Evolutionary conservation across 2,329 filamentous ascomycete species (phyloP).

Genomic region (Penicillium sp.): DNA sequence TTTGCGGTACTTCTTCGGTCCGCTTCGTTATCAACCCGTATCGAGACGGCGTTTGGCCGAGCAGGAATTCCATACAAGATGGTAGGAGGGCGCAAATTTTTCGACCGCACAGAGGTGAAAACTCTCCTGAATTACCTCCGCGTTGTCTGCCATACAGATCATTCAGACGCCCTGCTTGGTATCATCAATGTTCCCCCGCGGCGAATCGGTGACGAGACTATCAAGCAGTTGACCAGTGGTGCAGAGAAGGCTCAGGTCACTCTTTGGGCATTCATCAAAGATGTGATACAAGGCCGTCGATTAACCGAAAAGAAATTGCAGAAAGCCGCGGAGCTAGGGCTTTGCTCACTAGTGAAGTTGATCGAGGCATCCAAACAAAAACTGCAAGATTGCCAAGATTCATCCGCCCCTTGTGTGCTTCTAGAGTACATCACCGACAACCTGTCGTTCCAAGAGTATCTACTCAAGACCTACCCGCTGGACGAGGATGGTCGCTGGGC

Average conservation of each 20-base stretch:
- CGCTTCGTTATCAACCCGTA: slow-evolving; percentile 79
- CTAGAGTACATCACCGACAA: slow-evolving; percentile 66
- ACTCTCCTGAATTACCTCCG: slow-evolving; percentile 85
- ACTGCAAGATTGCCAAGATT: slow-evolving; percentile 53
- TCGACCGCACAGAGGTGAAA: slow-evolving; percentile 88
- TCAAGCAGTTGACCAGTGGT: slow-evolving; percentile 76
- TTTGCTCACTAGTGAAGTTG: slow-evolving; percentile 65
- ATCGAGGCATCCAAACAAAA: slow-evolving; percentile 64
- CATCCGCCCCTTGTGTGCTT: slow-evolving; percentile 52
- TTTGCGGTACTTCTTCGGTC: slow-evolving; percentile 88
- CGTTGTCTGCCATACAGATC: slow-evolving; percentile 80
- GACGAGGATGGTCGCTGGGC: slow-evolving; percentile 81
- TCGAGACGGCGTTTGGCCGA: slow-evolving; percentile 81
- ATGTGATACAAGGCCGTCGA: slow-evolving; percentile 59
- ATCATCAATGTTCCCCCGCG: slow-evolving; percentile 85
- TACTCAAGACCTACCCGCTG: slow-evolving; percentile 73
- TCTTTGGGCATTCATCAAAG: slow-evolving; percentile 77
- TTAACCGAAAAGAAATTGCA: slow-evolving; percentile 61
- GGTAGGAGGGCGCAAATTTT: slow-evolving; percentile 90
- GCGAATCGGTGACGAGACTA: slow-evolving; percentile 78
- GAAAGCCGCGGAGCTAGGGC: slow-evolving; percentile 61
- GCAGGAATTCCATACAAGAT: slow-evolving; percentile 87
- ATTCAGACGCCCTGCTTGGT: slow-evolving; percentile 82
- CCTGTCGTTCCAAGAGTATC: slow-evolving; percentile 74
- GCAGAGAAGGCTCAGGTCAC: slow-evolving; percentile 72